A percentile compares a stretch with the other conserved stretches of the same genome.
phyloP scores from a whole-genome alignment of 768 basidiomycete genomes.

The Strobilomyces confusus region DNA sequence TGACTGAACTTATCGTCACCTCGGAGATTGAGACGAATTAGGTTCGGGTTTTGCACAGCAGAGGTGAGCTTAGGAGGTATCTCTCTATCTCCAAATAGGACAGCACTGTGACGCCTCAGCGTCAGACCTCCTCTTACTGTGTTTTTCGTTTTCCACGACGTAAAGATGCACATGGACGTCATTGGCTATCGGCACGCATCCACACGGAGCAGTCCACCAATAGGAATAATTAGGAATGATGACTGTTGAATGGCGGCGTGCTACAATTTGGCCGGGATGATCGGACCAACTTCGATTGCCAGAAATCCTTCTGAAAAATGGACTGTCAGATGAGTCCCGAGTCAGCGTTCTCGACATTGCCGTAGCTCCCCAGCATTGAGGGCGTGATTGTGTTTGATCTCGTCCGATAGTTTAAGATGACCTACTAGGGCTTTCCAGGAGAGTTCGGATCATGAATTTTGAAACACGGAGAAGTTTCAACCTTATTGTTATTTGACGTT shows the following conservation, averaged over 20 bases:
- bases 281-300: background rate
- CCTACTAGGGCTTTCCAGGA: constrained; percentile 4
- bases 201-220: constrained; percentile 6
- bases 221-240: constrained; percentile 5
- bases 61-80: constrained; percentile 11
- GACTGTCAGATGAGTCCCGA: constrained; percentile 8
- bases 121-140: constrained; percentile 1
- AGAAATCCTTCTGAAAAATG: constrained; percentile 17
- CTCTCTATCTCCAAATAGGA: constrained; percentile 25
- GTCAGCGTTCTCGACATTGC: constrained; percentile 18
- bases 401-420: constrained; percentile 3
- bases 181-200: background rate
- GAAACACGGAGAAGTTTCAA: constrained; percentile 27
- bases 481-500: constrained; percentile 21
- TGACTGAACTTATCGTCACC: constrained; percentile 8
- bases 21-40: constrained; percentile 26
- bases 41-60: constrained; percentile 24
- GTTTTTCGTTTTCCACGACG: constrained; percentile 16
- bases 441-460: constrained; percentile 23
- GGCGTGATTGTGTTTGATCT: constrained; percentile 4
- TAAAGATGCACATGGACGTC: constrained; percentile 15
- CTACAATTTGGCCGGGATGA: constrained; percentile 3
- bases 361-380: constrained; percentile 9
- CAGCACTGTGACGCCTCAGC: constrained; percentile 10
- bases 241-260: background rate